Base-by-base conservation (phyloP, 83 land plant species). In the Thuja plicata region DNA sequence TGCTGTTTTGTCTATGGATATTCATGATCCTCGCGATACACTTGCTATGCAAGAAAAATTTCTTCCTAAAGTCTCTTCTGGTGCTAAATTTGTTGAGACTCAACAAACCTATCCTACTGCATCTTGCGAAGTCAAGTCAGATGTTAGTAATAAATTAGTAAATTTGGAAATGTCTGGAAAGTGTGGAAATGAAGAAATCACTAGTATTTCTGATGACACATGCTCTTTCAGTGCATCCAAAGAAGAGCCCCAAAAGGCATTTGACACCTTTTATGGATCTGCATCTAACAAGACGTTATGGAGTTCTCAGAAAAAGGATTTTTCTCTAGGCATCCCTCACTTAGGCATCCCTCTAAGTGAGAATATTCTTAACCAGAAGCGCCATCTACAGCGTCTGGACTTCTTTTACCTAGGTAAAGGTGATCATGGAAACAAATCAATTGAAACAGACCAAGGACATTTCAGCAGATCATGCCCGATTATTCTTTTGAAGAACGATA, bases 1-100 rank as follows among this genome's bases (percentile, higher is more conserved):
- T 86, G 88, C 93, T 78, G 89, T 96, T 88, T 37, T 93, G 32
- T 90, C 92, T 45, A 88, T 95, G 81, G 84, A 74, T 4, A 94
- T 96, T 38, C 77, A 87, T 62, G 98, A 96, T 90, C 98, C 98
- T 38, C 95, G 97, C 46, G 50, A 38, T 46, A 48, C 88, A 62
- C 88, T 78, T 32, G 43, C 38, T n/a, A 87, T 13, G 70, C 70
- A 77, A 27, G 7, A 48, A n/a, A 83, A 46, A 83, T 83, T 40
- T 83, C 55, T 45, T 46, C 85, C 55, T 12, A 27, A 46, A 19
- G 55, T 83, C 17, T 24, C 54, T 12, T 46, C 54, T 83, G 34
- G 1, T 17, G 30, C 54, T 83, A 30, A 45, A 46, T 13, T 12
- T 83, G 85, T 45, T 13, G 54, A 46, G 54, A 46, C 54, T 11